A percentile compares a stretch with the other conserved stretches of the same genome.
Evolutionary conservation across 768 basidiomycete genomes (phyloP).

Genomic region (Suillus bovinus): DNA sequence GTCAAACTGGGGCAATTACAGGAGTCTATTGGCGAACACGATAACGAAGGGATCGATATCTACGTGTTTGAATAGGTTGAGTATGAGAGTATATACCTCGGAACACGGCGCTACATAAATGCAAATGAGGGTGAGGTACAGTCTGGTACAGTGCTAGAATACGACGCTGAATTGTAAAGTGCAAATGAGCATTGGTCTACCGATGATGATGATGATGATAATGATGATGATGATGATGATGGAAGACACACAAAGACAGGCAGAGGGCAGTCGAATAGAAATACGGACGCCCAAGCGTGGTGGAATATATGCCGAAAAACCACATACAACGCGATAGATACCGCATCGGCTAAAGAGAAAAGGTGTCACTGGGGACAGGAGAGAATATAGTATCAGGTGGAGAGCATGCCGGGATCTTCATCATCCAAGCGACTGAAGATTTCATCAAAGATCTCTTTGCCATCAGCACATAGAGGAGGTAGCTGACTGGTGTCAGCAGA

Average conservation of each 20-base stretch:
- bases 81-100: constrained; percentile 11
- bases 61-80: constrained; percentile 4
- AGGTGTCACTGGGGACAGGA: neutral
- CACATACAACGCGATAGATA: constrained; percentile 10
- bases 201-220: constrained; percentile 11
- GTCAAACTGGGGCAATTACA: neutral
- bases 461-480: constrained; percentile 64
- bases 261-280: neutral
- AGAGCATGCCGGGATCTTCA: constrained; percentile 77
- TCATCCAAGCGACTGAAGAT: constrained; percentile 56
- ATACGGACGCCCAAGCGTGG: neutral
- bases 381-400: constrained; percentile 45
- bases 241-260: neutral
- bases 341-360: neutral
- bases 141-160: constrained; percentile 12
- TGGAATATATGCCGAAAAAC: neutral
- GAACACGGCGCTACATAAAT: constrained; percentile 6
- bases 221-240: constrained; percentile 8
- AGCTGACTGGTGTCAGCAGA: constrained; percentile 49
- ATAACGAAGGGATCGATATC: neutral
- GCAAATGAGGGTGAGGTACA: constrained; percentile 9
- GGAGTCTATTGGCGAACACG: neutral
- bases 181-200: constrained; percentile 13
- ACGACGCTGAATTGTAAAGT: constrained; percentile 11
- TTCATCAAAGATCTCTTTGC: constrained; percentile 78